Evolutionary conservation across 352 stramenopile species (phyloP).

Genomic region (Hyaloperonospora brassicae): DNA sequence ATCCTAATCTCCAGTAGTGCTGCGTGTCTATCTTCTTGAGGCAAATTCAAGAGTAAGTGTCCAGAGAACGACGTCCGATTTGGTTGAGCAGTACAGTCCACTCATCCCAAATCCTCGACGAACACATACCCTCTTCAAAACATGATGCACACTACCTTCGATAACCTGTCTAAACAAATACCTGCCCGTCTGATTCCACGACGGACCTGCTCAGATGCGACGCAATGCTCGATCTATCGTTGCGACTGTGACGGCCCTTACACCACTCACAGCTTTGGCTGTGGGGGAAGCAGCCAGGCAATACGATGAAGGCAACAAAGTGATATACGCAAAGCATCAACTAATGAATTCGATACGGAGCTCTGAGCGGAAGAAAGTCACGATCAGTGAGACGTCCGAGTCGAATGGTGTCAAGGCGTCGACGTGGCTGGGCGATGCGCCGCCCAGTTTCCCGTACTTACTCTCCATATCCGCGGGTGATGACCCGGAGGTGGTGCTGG

Average conservation of each 20-base stretch:
- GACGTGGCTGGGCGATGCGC: conserved; percentile 41
- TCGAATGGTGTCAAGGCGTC: conserved; percentile 2
- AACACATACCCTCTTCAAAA: conserved; percentile 7
- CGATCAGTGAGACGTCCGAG: conserved; percentile 4
- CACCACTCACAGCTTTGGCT: conserved; percentile 18
- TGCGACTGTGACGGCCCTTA: conserved; percentile 18
- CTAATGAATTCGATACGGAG: conserved; percentile 21
- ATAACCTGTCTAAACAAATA: not conserved
- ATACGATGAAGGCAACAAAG: conserved; percentile 33
- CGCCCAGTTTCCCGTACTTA: conserved; percentile 60
- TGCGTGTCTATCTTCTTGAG: not conserved
- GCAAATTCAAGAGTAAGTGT: conserved; percentile 4
- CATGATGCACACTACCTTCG: not conserved
- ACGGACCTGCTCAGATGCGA: conserved; percentile 12
- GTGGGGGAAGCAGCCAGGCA: conserved; percentile 36
- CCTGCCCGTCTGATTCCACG: no score
- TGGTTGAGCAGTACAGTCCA: conserved; percentile 3
- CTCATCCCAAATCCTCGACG: conserved; percentile 8
- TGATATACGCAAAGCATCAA: conserved; percentile 31
- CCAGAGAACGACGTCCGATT: conserved; percentile 5
- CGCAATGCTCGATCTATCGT: conserved; percentile 11
- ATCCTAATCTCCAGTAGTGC: no score
- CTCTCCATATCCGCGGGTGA: conserved; percentile 52
- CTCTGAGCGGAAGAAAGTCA: not conserved
- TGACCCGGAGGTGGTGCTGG: conserved; percentile 26